phyloP scores from a whole-genome alignment of 2,329 filamentous ascomycete species.

The Fusarium protoensiforme region DNA sequence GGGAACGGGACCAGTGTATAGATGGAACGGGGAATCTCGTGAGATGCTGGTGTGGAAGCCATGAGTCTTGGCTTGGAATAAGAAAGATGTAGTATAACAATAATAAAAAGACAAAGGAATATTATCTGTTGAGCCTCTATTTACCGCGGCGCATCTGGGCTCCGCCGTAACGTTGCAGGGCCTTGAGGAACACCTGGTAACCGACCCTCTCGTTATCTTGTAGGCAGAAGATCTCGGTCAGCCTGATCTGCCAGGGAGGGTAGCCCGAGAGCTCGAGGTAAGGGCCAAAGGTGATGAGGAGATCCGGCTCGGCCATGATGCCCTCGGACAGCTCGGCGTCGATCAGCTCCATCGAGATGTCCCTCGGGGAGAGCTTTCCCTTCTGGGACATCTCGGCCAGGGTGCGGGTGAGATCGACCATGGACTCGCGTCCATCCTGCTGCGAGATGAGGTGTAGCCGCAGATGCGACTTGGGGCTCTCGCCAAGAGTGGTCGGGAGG shows the following conservation, averaged over 20 bases:
- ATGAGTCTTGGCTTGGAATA: not conserved
- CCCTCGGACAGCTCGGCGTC: constrained; percentile 85
- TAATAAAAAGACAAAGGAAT: constrained; percentile 10
- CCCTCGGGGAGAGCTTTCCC: constrained; percentile 80
- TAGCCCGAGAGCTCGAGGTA: constrained; percentile 89
- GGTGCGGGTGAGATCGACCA: constrained; percentile 95
- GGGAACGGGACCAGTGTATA: constrained; percentile 73
- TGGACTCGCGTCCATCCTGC: constrained; percentile 90
- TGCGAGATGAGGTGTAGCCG: constrained; percentile 83
- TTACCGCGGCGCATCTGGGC: constrained; percentile 89
- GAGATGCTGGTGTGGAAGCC: constrained; percentile 60
- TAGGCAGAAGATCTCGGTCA: constrained; percentile 92
- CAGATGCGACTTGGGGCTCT: constrained; percentile 55
- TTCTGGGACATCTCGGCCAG: constrained; percentile 94
- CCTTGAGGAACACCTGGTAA: constrained; percentile 92
- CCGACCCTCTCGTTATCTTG: constrained; percentile 85
- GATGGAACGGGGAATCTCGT: constrained; percentile 69
- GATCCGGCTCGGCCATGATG: constrained; percentile 89
- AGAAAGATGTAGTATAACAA: not conserved
- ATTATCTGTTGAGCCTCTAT: constrained; percentile 47
- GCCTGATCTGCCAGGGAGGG: constrained; percentile 93
- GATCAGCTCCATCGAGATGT: constrained; percentile 87
- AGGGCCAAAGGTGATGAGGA: constrained; percentile 88
- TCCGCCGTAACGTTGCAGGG: constrained; percentile 83
- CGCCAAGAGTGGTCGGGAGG: constrained; percentile 43